These are phyloP conservation scores for Fusarium pseudonygamai DNA, from an alignment of 2,329 filamentous ascomycete species.

Conservation along the genomic window DNA sequence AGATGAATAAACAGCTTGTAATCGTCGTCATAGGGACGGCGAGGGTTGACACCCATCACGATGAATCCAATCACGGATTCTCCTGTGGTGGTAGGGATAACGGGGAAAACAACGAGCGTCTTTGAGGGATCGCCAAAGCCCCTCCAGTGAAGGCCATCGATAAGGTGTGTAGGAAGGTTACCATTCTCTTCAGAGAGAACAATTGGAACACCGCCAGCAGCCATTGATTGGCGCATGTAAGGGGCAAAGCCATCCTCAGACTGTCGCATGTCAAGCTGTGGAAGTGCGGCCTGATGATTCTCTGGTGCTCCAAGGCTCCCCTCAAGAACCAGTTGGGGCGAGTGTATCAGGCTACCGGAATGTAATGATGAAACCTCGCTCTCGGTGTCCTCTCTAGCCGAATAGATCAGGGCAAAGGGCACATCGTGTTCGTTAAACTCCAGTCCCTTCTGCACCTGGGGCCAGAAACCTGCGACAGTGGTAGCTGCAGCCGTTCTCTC, in stretches of 20 bases:
- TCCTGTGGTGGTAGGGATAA: constrained; percentile 76
- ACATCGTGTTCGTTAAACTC: constrained; percentile 80
- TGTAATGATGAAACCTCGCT: constrained; percentile 78
- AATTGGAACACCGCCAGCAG: constrained; percentile 70
- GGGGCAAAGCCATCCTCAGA: constrained; percentile 79
- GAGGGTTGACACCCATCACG: constrained; percentile 80
- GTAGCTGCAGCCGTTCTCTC: constrained; percentile 78
- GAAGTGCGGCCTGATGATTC: constrained; percentile 68
- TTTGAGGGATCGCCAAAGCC: constrained; percentile 77
- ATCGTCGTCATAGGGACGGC: constrained; percentile 81
- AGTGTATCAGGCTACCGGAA: constrained; percentile 69
- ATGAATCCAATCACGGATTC: constrained; percentile 81
- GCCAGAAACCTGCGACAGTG: constrained; percentile 79
- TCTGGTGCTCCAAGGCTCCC: constrained; percentile 74
- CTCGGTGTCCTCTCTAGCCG: constrained; percentile 74
- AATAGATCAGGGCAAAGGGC: constrained; percentile 81
- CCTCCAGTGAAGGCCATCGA: constrained; percentile 74
- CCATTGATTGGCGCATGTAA: constrained; percentile 79
- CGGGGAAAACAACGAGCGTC: constrained; percentile 79
- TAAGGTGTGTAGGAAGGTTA: constrained; percentile 70
- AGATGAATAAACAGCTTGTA: constrained; percentile 82
- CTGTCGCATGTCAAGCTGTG: constrained; percentile 72
- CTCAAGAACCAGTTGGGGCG: constrained; percentile 74
- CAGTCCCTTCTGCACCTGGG: constrained; percentile 72
- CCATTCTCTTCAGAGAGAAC: constrained; percentile 73